phyloP scores from a whole-genome alignment of 768 basidiomycete species.

The Rhizopogon sp. region DNA sequence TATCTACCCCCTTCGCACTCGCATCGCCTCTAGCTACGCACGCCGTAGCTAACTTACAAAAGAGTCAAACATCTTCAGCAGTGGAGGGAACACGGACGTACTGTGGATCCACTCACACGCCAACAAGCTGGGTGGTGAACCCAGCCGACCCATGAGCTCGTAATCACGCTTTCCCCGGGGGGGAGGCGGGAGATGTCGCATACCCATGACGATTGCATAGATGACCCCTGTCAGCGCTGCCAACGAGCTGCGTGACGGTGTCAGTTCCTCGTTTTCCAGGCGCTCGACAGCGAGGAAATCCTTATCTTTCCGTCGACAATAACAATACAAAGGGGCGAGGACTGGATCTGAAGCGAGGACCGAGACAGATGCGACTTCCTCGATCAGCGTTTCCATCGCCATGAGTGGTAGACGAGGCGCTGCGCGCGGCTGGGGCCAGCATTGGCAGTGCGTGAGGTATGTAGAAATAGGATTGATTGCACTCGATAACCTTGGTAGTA shows the following conservation, averaged over 20 bases:
- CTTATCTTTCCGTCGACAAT: conserved; percentile 21
- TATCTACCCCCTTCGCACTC: no score
- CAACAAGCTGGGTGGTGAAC: conserved; percentile 62
- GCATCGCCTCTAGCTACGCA: no score
- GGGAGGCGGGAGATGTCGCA: conserved; percentile 15
- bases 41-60: no score
- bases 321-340: conserved; percentile 24
- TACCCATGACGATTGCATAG: conserved; percentile 73
- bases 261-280: conserved; percentile 26
- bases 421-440: conserved; percentile 15
- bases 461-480: no score
- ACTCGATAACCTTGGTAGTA: no score
- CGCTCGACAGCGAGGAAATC: conserved; percentile 20
- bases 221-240: conserved; percentile 40
- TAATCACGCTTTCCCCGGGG: not conserved
- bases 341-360: conserved; percentile 30
- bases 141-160: conserved; percentile 43
- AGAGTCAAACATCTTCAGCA: not conserved
- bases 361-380: conserved; percentile 33
- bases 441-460: no score
- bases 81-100: conserved; percentile 24
- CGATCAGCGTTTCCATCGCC: conserved; percentile 48
- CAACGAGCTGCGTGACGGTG: conserved; percentile 18
- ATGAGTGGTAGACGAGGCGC: conserved; percentile 24
- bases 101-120: conserved; percentile 78